phyloP scores from a whole-genome alignment of 148 eudicot species.

The Dianthus caryophyllus region DNA sequence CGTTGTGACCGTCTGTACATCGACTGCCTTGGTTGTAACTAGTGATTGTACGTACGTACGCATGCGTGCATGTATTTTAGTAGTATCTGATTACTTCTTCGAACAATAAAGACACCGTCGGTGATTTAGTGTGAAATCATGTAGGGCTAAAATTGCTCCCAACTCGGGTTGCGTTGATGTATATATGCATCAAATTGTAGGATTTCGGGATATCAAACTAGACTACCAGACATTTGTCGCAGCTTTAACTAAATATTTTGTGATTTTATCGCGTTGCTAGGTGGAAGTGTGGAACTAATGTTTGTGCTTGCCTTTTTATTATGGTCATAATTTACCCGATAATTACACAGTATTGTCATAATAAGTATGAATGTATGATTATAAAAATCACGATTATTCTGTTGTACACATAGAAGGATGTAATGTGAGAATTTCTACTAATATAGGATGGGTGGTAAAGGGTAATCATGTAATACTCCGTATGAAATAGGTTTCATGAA shows the following conservation, averaged over 20 bases:
- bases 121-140: slow-evolving; percentile 10
- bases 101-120: not conserved
- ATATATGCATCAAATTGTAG: slow-evolving; percentile 24
- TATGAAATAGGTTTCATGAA: too few relatives aligned
- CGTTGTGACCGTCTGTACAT: slow-evolving; percentile 12
- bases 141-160: slow-evolving; percentile 20
- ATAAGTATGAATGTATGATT: too few relatives aligned
- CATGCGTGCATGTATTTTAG: slow-evolving; percentile 5
- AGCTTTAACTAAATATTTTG: not conserved
- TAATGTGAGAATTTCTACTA: too few relatives aligned
- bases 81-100: slow-evolving; percentile 13
- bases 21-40: slow-evolving; percentile 20
- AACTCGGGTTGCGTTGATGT: slow-evolving; percentile 28
- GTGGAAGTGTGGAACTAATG: too few relatives aligned
- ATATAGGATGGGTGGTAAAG: too few relatives aligned
- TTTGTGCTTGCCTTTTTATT: too few relatives aligned
- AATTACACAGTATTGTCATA: too few relatives aligned
- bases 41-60: slow-evolving; percentile 11
- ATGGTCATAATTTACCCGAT: too few relatives aligned
- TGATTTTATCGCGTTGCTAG: too few relatives aligned
- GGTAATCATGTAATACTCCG: too few relatives aligned
- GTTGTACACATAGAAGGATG: too few relatives aligned
- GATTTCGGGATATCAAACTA: slow-evolving; percentile 6
- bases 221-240: not conserved
- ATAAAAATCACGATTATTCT: too few relatives aligned